Evolutionary conservation across 352 stramenopile genomes (phyloP).

Genomic region (Phytophthora cajani): DNA sequence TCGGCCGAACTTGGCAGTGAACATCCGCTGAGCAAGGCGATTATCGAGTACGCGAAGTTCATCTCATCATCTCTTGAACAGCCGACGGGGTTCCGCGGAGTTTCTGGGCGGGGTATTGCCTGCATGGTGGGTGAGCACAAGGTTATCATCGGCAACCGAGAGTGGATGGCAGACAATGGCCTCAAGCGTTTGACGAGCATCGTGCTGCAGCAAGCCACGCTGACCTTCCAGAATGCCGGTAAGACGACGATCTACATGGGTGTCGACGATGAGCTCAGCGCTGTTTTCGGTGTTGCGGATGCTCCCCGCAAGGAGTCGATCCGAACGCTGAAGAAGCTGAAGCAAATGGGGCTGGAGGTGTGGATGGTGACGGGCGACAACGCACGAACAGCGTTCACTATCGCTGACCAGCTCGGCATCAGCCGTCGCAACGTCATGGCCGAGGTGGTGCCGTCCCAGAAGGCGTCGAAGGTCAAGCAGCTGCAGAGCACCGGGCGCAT

Average conservation of each 20-base stretch:
- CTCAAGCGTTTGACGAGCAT: conserved; percentile 78
- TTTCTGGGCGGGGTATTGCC: conserved; percentile 90
- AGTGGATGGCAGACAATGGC: conserved; percentile 88
- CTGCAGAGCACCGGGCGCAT: conserved; percentile 89
- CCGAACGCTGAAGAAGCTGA: conserved; percentile 90
- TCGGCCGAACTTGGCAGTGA: conserved; percentile 94
- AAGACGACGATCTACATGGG: conserved; percentile 97
- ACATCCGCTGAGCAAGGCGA: conserved; percentile 94
- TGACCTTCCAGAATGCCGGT: conserved; percentile 89
- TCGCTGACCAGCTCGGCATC: conserved; percentile 95
- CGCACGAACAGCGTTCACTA: conserved; percentile 90
- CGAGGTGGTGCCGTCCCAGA: conserved; percentile 96
- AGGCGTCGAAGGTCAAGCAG: conserved; percentile 92
- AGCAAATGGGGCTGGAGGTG: conserved; percentile 93
- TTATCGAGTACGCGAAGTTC: conserved; percentile 93
- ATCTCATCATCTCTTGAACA: conserved; percentile 79
- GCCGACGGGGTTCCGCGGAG: conserved; percentile 76
- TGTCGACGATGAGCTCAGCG: conserved; percentile 79
- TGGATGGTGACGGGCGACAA: conserved; percentile 99
- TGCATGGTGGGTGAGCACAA: conserved; percentile 72
- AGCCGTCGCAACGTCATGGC: conserved; percentile 93
- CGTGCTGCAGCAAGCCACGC: conserved; percentile 72
- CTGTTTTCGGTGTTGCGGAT: conserved; percentile 87
- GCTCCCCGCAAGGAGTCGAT: conserved; percentile 92
- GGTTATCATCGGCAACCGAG: conserved; percentile 93